phyloP scores from a whole-genome alignment of 2,329 filamentous ascomycete species.

The Alternaria solani region DNA sequence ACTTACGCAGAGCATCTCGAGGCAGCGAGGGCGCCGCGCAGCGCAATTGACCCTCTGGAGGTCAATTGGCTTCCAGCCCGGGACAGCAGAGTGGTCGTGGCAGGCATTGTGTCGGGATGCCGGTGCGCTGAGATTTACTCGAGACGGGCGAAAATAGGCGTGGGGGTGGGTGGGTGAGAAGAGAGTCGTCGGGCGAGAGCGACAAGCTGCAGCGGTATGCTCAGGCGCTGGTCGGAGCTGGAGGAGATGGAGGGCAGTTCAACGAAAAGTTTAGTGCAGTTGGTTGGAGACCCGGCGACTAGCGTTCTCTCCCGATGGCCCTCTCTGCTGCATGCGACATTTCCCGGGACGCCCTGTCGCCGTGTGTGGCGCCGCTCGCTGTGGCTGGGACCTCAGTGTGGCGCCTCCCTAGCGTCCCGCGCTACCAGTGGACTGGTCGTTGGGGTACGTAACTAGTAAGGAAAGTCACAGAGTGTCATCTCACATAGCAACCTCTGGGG shows the following conservation, averaged over 20 bases:
- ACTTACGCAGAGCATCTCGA: slow-evolving; percentile 43
- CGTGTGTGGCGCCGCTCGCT: background rate
- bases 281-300: slow-evolving; percentile 31
- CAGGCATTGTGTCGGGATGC: slow-evolving; percentile 62
- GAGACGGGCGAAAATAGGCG: slow-evolving; percentile 11
- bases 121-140: slow-evolving; percentile 34
- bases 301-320: slow-evolving; percentile 18
- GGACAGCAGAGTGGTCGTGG: slow-evolving; percentile 55
- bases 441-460: slow-evolving; percentile 33
- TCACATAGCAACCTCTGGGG: slow-evolving; percentile 3
- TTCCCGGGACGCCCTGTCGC: slow-evolving; percentile 5
- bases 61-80: slow-evolving; percentile 56
- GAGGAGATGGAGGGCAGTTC: slow-evolving; percentile 35
- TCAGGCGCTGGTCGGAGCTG: slow-evolving; percentile 26
- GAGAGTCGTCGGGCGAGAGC: slow-evolving; percentile 5
- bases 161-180: background rate
- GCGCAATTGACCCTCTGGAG: slow-evolving; percentile 50
- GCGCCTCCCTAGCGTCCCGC: slow-evolving; percentile 10
- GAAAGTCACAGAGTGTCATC: slow-evolving; percentile 37
- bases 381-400: slow-evolving; percentile 2
- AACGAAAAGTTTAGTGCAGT: slow-evolving; percentile 42
- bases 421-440: slow-evolving; percentile 11
- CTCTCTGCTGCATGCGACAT: slow-evolving; percentile 17
- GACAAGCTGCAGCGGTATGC: slow-evolving; percentile 26
- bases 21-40: slow-evolving; percentile 56